Conservation (phyloP, 768 basidiomycete species). For the Mycena kentingensis region DNA sequence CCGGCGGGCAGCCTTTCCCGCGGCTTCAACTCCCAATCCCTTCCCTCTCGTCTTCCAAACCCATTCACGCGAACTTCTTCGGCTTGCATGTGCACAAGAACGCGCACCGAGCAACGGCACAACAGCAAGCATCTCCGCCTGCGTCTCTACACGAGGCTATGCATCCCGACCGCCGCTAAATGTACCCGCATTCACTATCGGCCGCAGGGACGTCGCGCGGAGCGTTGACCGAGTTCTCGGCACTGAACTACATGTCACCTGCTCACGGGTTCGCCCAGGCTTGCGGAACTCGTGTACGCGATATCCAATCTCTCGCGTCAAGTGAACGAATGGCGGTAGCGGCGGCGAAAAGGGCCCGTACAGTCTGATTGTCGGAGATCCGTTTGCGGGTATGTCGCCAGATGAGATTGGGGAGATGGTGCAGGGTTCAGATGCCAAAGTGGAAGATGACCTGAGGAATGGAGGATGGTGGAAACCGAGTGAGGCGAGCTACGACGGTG, state of each 20-base stretch:
- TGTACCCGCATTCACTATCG: conserved; percentile 64
- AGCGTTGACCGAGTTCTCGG: conserved; percentile 55
- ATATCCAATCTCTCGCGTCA: conserved; percentile 50
- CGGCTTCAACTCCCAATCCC: conserved; percentile 41
- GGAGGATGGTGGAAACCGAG: conserved; percentile 15
- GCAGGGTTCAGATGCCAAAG: conserved; percentile 67
- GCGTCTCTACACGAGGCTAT: conserved; percentile 35
- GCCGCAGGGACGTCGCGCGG: conserved; percentile 54
- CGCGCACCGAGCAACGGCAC: conserved; percentile 32
- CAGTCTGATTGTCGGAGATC: conserved; percentile 38
- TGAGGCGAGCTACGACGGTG: conserved; percentile 35
- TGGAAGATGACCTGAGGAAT: conserved; percentile 64
- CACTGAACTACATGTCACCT: conserved; percentile 53
- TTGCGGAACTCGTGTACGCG: conserved; percentile 57
- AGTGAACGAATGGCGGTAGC: conserved; percentile 2
- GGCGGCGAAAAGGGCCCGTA: conserved; percentile 28
- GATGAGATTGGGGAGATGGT: conserved; percentile 57
- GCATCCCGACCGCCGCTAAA: conserved; percentile 42
- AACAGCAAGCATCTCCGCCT: conserved; percentile 31
- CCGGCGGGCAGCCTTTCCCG: conserved; percentile 35
- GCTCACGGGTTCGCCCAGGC: conserved; percentile 52
- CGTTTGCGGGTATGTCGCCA: conserved; percentile 42
- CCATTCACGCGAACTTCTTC: conserved; percentile 85
- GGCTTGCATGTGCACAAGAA: conserved; percentile 40
- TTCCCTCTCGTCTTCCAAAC: conserved; percentile 59